Base-by-base conservation (phyloP, 2,329 filamentous ascomycete genomes). In the Pseudogymnoascus sp. region DNA sequence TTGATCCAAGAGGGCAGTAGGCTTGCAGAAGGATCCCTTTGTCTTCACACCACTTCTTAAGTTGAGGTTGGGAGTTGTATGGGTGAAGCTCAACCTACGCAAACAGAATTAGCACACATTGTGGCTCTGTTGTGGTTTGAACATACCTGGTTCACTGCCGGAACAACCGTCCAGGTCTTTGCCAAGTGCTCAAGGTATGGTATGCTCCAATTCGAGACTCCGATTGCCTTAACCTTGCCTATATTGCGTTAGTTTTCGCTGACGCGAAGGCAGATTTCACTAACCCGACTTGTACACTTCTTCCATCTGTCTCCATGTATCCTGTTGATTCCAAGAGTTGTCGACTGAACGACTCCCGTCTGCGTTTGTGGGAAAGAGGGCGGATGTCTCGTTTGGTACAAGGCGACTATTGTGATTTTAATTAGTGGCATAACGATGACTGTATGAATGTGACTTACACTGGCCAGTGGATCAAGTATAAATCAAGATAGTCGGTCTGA, bases 101-200 rank as follows among this genome's bases (percentile, higher is more conserved):
- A 59, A 63, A 74, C 67, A n/a, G 73, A 73, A 44, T 29, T 63
- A 74, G 64, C 71, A 75, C 76, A 74, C 50, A 75, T 69, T 62
- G 74, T 70, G 50, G 73, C 72, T 58, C 75, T 68, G 31, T 65
- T 65, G n/a, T 70, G 70, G 24, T 61, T 59, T 41, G 8, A 24
- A 69, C 66, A 4, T 60, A 91, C 86, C 74, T 88, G 85, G 74
- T 88, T 87, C 67, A 81, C 80, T 2, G 82, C 82, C 0, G 85
- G 85, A 0, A 76, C 73, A 11, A 84, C 75, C 54, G 74, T 66
- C 62, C 67, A 67, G 4, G 61, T 66, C 35, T 67, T 66, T 3
- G 66, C 62, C 21, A 74, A 63, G 15, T 66, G 50, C 47, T 73
- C 69, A 13, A 74, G 65, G 36, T 72, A 65, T 47, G 61, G 65